phyloP scores from a whole-genome alignment of 768 basidiomycete genomes.

The Boletus sensibilis region DNA sequence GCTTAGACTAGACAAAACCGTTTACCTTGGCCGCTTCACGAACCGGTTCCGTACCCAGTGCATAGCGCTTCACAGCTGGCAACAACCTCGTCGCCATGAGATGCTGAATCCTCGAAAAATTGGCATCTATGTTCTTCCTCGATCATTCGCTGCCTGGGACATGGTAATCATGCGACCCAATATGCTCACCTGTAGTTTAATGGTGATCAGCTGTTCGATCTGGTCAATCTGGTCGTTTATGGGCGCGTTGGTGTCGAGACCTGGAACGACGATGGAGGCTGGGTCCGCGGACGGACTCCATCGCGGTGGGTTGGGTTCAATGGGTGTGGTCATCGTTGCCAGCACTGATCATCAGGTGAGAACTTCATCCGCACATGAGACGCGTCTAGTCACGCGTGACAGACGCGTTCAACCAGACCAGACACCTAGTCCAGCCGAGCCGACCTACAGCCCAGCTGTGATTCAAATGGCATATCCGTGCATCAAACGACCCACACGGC shows the following conservation, averaged over 20 bases:
- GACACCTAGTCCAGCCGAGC: too few species aligned
- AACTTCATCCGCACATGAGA: not conserved
- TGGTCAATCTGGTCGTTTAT: slow-evolving; percentile 86
- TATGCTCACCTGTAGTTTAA: slow-evolving; percentile 73
- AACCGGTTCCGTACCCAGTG: slow-evolving; percentile 82
- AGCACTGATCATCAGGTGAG: not conserved
- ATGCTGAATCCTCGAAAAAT: slow-evolving; percentile 88
- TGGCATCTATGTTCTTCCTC: slow-evolving; percentile 82
- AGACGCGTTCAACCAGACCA: slow-evolving; percentile 6
- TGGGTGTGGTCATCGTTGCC: slow-evolving; percentile 36
- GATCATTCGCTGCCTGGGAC: slow-evolving; percentile 15
- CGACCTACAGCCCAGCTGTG: too few species aligned
- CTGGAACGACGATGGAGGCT: slow-evolving; percentile 62
- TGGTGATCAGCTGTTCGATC: slow-evolving; percentile 92
- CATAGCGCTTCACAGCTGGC: slow-evolving; percentile 88
- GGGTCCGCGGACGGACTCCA: slow-evolving; percentile 70
- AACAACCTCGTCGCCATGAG: slow-evolving; percentile 76
- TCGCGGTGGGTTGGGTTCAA: slow-evolving; percentile 61
- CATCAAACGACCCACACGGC: too few species aligned
- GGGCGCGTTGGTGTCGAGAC: slow-evolving; percentile 67
- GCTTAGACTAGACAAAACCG: slow-evolving; percentile 20
- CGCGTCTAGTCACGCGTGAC: slow-evolving; percentile 28
- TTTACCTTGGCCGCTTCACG: slow-evolving; percentile 84
- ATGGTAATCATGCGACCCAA: not conserved
- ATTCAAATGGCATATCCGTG: too few species aligned